Conservation (phyloP, 805 yeast species). For the Yarrowia porcina region DNA sequence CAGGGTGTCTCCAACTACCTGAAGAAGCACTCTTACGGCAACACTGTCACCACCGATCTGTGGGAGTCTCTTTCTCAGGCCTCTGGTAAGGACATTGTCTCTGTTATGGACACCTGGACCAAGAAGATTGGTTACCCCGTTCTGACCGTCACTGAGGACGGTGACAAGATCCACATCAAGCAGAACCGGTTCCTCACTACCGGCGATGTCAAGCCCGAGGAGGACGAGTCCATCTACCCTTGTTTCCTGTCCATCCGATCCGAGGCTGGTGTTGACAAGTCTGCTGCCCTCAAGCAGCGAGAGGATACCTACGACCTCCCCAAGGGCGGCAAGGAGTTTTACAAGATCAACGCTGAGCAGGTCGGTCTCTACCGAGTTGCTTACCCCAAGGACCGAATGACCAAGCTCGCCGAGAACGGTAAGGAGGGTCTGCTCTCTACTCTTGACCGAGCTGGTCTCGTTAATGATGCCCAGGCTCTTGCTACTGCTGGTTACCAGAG, state of each 20-base stretch:
- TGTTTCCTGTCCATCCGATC: constrained; percentile 57
- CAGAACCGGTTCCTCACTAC: constrained; percentile 63
- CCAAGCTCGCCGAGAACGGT: constrained; percentile 53
- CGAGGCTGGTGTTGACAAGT: constrained; percentile 56
- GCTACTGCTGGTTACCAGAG: constrained; percentile 51
- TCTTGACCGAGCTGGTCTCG: constrained; percentile 63
- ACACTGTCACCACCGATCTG: constrained; percentile 70
- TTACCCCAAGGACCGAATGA: constrained; percentile 51
- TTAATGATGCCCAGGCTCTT: constrained; percentile 57
- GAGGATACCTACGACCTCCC: constrained; percentile 47
- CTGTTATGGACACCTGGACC: constrained; percentile 70
- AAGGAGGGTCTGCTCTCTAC: constrained; percentile 50
- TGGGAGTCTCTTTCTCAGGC: constrained; percentile 66
- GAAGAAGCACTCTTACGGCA: constrained; percentile 58
- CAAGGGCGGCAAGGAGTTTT: constrained; percentile 41
- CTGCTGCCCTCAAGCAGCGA: constrained; percentile 53
- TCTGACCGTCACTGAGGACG: constrained; percentile 48
- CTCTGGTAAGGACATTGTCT: constrained; percentile 57
- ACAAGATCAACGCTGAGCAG: constrained; percentile 59
- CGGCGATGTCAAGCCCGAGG: constrained; percentile 59
- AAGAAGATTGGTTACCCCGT: constrained; percentile 71
- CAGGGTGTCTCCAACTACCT: constrained; percentile 71
- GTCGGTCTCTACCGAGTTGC: constrained; percentile 60
- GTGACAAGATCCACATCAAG: constrained; percentile 41
- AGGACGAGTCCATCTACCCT: constrained; percentile 53